Percentiles rank a stretch among this genome's conserved stretches.
These are phyloP conservation scores for Mycena capillaripes DNA, from an alignment of 768 basidiomycete genomes.

Conservation along the genomic window DNA sequence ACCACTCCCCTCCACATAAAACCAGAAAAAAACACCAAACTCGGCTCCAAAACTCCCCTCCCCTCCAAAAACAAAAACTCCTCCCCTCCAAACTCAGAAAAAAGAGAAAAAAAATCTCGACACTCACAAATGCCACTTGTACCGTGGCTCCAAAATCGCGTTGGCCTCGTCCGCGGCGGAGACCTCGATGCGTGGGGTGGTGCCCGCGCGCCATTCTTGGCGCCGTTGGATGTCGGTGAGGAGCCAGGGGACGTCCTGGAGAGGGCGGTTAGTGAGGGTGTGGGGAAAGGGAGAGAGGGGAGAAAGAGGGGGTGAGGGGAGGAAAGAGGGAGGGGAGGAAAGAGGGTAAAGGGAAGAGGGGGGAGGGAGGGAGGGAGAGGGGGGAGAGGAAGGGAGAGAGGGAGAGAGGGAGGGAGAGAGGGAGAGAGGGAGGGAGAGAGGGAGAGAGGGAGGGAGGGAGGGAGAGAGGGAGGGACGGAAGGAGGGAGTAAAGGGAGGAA, in stretches of 20 bases:
- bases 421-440: no score
- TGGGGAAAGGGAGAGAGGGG: background rate
- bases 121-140: constrained; percentile 29
- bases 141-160: constrained; percentile 32
- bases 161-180: constrained; percentile 33
- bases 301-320: background rate
- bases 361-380: background rate
- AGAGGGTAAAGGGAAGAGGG: no score
- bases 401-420: background rate
- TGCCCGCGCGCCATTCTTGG: constrained; percentile 24
- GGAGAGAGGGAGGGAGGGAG: no score
- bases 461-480: background rate
- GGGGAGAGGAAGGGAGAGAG: background rate
- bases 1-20: no score
- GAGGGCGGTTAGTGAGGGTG: background rate
- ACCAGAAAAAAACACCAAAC: no score
- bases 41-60: no score
- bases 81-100: no score
- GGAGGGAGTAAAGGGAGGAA: background rate
- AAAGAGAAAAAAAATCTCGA: no score
- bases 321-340: background rate
- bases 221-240: constrained; percentile 26
- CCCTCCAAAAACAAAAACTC: no score
- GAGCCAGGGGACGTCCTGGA: constrained; percentile 29
- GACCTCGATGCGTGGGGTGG: constrained; percentile 27